Evolutionary conservation across 2,329 filamentous ascomycete genomes (phyloP), one percentile per base, ranked within the genome.

Genomic region (Septoria petroselini): DNA sequence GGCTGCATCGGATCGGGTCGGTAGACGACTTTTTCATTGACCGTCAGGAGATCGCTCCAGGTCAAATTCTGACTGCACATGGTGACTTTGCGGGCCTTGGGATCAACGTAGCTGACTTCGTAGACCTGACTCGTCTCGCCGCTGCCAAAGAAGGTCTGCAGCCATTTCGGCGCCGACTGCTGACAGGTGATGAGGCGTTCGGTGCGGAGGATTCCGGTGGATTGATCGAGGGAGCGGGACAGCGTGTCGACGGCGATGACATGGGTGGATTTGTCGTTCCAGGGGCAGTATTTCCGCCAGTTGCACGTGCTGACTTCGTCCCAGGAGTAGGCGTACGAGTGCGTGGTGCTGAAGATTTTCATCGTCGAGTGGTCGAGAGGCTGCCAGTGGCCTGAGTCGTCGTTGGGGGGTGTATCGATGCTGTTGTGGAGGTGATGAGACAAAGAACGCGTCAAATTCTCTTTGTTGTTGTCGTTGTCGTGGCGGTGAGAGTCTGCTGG

Each of bases 271-370:
- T 95, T 93, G 71, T 96, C 87, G 76, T 98, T 98, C 62, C 93
- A 97, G 15, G 91, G 91, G 65, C 89, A 94, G 74, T 98, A 98
- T 72, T 98, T 98, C 62, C 84, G 86, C 93, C 93, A 98, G 79
- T 98, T 98, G 68, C 88, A 90, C 11, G 89, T 90, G 19, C 90
- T 95, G 29, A 98, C 93, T 71, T 97, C 91, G 66, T 95, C 89
- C 93, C 93, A 98, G 38, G 91, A 95, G 78, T 98, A 98, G 75
- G 95, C 81, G 74, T 94, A 98, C 54, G 89, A 90, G 72, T 89
- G 88, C 31, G 78, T 77, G 65, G 89, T 94, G 62, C 88, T 88
- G 67, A 97, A 97, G 73, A 97, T 88, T 80, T 94, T 95, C 93
- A 98, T 97, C n/a, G 41, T 58, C n/a, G 19, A 4, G n/a, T 27